Conservation (phyloP, 306 rosid species). For the Citrullus colocynthis region DNA sequence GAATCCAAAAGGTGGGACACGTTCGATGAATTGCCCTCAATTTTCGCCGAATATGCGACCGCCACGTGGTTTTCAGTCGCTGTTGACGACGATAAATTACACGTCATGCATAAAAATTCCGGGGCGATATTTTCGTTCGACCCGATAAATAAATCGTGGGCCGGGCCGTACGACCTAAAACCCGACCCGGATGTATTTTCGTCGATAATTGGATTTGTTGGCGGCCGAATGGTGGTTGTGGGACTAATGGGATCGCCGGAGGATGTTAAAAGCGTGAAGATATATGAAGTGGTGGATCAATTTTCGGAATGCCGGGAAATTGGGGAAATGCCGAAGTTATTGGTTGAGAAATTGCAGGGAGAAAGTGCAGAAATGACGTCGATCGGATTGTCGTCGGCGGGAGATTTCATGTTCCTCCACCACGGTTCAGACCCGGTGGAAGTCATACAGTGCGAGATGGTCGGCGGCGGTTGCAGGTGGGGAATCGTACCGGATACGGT, state of each 20-base stretch:
- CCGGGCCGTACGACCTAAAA: slow-evolving; percentile 41
- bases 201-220: slow-evolving; percentile 18
- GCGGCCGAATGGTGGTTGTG: slow-evolving; percentile 27
- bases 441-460: slow-evolving; percentile 37
- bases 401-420: slow-evolving; percentile 30
- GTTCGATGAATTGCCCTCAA: slow-evolving; percentile 39
- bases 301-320: slow-evolving; percentile 19
- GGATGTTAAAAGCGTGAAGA: slow-evolving; percentile 27
- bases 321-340: slow-evolving; percentile 54
- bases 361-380: slow-evolving; percentile 29
- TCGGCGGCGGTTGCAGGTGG: slow-evolving; percentile 33
- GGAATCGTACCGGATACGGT: slow-evolving; percentile 26
- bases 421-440: slow-evolving; percentile 23
- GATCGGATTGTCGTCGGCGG: slow-evolving; percentile 25
- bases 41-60: slow-evolving; percentile 29
- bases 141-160: slow-evolving; percentile 28
- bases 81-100: slow-evolving; percentile 22
- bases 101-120: slow-evolving; percentile 38
- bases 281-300: slow-evolving; percentile 39
- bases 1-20: slow-evolving; percentile 22
- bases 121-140: slow-evolving; percentile 38
- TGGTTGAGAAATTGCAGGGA: slow-evolving; percentile 33
- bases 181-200: slow-evolving; percentile 12
- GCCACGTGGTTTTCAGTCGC: slow-evolving; percentile 51
- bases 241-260: slow-evolving; percentile 34